Conservation (phyloP, 2,329 filamentous ascomycete genomes). For the Neoarthrinium moseri region DNA sequence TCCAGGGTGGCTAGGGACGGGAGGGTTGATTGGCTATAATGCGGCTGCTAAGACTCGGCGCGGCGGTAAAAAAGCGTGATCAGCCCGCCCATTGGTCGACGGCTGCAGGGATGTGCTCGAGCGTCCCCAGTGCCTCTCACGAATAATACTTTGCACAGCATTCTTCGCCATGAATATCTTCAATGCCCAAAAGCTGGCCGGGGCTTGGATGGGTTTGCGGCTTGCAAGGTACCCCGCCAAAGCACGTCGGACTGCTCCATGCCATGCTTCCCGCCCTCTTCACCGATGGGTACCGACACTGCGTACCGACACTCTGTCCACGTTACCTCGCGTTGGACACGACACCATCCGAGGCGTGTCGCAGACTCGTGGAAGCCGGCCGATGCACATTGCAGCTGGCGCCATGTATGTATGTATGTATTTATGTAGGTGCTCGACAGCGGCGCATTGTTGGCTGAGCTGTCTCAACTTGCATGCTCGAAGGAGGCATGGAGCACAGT, state of each 20-base stretch:
- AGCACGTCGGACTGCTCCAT: background rate
- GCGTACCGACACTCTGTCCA: too few relatives aligned
- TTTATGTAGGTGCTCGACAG: too few relatives aligned
- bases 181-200: conserved; percentile 1
- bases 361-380: background rate
- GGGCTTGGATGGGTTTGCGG: background rate
- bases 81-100: conserved; percentile 9
- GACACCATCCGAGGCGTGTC: conserved; percentile 5
- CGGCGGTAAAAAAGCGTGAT: conserved; percentile 26
- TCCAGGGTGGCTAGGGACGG: conserved; percentile 21
- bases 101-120: background rate
- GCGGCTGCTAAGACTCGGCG: conserved; percentile 25
- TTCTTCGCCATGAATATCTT: background rate
- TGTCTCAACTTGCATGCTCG: too few relatives aligned
- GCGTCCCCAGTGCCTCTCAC: background rate
- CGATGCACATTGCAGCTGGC: too few relatives aligned
- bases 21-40: conserved; percentile 27
- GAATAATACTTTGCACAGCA: background rate
- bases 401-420: too few relatives aligned
- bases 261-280: conserved; percentile 12
- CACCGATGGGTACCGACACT: conserved; percentile 26
- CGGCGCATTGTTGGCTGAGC: too few relatives aligned
- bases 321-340: conserved; percentile 19
- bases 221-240: conserved; percentile 9
- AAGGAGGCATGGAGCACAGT: too few relatives aligned